Conservation (phyloP, 2,329 filamentous ascomycete species). For the Bertia moriformis region DNA sequence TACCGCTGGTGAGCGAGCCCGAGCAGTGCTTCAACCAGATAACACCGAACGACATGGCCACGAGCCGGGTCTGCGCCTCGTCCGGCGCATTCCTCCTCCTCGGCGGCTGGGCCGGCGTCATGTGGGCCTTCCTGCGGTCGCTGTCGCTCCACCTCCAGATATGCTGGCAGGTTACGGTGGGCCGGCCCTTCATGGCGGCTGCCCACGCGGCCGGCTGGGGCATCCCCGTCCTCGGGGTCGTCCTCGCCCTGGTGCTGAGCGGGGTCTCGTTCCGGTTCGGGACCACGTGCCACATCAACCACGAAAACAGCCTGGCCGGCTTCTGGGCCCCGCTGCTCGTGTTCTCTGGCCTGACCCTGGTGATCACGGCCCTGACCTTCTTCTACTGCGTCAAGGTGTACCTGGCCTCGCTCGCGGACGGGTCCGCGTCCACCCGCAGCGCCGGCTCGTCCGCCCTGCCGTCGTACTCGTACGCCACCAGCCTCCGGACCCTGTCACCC, state of each 20-base stretch:
- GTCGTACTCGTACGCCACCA: slow-evolving; percentile 23
- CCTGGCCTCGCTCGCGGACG: not conserved
- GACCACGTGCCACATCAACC: not conserved
- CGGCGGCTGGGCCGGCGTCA: not conserved
- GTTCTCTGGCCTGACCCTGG: not conserved
- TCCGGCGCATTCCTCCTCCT: not conserved
- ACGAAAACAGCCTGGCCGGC: not conserved
- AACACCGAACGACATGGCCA: not conserved
- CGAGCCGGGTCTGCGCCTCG: not conserved
- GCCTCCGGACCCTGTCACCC: not conserved
- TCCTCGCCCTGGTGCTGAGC: not conserved
- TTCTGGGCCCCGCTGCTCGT: not conserved
- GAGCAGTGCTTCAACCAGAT: not conserved
- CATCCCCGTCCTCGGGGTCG: not conserved
- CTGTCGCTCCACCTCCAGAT: not conserved
- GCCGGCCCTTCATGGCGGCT: not conserved
- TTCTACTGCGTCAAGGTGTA: not conserved
- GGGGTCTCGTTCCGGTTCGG: slow-evolving; percentile 1
- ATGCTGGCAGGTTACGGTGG: not conserved
- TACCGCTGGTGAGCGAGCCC: not conserved
- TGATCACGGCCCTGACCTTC: not conserved
- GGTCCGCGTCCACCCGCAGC: not conserved
- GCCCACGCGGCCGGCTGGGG: not conserved
- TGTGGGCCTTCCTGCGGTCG: not conserved
- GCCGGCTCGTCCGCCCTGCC: slow-evolving; percentile 25